Evolutionary conservation across 345 rosid species (phyloP), one percentile per base, ranked within the genome.

Genomic region (Alliaria petiolata): DNA sequence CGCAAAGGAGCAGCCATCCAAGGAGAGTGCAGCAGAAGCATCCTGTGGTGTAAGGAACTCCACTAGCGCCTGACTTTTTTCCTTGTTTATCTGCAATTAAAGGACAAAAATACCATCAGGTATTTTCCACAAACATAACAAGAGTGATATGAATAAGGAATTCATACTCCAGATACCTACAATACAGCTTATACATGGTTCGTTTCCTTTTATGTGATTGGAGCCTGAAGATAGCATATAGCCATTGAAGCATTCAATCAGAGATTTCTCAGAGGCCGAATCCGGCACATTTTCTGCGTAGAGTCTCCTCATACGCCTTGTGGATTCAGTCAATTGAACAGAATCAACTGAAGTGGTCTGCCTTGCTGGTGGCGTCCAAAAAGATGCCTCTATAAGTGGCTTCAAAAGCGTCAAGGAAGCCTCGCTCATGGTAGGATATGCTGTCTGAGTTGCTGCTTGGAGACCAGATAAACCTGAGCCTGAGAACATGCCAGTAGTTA

Each of bases 21-120:
- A 82, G 67, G 86, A 86, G 76, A 91, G 90, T 60, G 97, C 98
- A 76, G 93, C 85, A 56, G 96, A 84, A 50, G 98, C 95, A 86
- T 95, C 98, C 79, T 91, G 87, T 15, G 98, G 92, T 26, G 98
- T 91, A 70, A 91, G 93, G 83, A 95, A 91, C 79, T 95, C 99
- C 43, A 91, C 84, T 76, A 95, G 71, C 31, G 97, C 99, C 80
- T 89, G 98, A 11, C 83, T 50, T 78, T 87, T 91, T 72, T 87
- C 98, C 74, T 83, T 87, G 83, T 88, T 85, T 44, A 87, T 84
- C 99, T 91, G 87, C 80, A 76, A 38, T 78, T 53, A 62, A 54
- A 57, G 62, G 6, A 65, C 39, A 7, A 46, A 39, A 61, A 74
- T 64, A 45, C 39, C 47, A 62, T 39, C 54, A 57, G 50, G 55